Evolutionary conservation across 345 rosid genomes (phyloP).

Genomic region (Viola odorata): DNA sequence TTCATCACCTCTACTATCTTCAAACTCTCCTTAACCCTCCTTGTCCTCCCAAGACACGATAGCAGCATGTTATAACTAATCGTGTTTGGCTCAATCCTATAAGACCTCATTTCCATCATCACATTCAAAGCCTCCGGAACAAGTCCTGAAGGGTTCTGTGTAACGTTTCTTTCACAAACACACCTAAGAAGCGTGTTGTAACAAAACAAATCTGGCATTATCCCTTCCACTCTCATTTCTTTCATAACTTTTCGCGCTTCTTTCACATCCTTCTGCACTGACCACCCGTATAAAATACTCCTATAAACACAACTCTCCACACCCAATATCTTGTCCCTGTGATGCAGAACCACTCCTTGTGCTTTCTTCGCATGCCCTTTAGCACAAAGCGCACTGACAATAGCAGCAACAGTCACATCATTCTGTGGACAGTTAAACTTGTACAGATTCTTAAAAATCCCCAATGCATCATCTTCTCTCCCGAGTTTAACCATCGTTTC

Average conservation of each 20-base stretch:
- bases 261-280: slow-evolving; percentile 51
- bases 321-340: slow-evolving; percentile 46
- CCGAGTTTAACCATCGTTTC: slow-evolving; percentile 65
- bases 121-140: slow-evolving; percentile 81
- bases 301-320: slow-evolving; percentile 49
- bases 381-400: slow-evolving; percentile 60
- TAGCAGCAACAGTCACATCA: slow-evolving; percentile 45
- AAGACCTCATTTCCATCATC: slow-evolving; percentile 79
- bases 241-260: slow-evolving; percentile 64
- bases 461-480: slow-evolving; percentile 77
- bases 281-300: slow-evolving; percentile 72
- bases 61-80: slow-evolving; percentile 72
- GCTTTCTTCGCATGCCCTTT: slow-evolving; percentile 84
- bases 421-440: slow-evolving; percentile 69
- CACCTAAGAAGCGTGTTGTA: slow-evolving; percentile 68
- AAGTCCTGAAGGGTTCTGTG: slow-evolving; percentile 69
- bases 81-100: slow-evolving; percentile 47
- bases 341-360: slow-evolving; percentile 65
- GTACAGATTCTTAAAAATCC: slow-evolving; percentile 77
- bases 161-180: slow-evolving; percentile 57
- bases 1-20: slow-evolving; percentile 65
- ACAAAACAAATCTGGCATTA: slow-evolving; percentile 61
- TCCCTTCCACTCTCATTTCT: slow-evolving; percentile 61
- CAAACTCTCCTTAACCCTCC: slow-evolving; percentile 75
- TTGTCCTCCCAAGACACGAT: slow-evolving; percentile 62